Conservation (phyloP, 306 rosid species). For the Gynostemma pentaphyllum region DNA sequence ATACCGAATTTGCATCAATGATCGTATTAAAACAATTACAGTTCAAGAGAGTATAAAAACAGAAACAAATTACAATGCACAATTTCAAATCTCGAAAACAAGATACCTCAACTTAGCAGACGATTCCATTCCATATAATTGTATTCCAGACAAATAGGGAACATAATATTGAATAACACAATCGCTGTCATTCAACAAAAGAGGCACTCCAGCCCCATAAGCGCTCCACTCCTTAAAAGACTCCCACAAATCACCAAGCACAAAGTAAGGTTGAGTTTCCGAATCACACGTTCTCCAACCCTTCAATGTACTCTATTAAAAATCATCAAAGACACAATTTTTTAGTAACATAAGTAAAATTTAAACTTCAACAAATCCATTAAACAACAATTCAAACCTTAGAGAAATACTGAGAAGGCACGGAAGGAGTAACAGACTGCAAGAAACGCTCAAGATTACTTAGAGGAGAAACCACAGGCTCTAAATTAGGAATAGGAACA, state of each 20-base stretch:
- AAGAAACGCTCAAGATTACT: constrained; percentile 66
- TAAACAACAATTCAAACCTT: constrained; percentile 35
- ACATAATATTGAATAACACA: constrained; percentile 32
- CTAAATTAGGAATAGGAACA: neutral
- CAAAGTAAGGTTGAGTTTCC: constrained; percentile 17
- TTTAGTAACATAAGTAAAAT: neutral
- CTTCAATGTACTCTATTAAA: constrained; percentile 17
- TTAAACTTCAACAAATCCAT: neutral
- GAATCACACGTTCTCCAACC: constrained; percentile 16
- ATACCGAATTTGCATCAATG: neutral
- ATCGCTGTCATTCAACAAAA: constrained; percentile 22
- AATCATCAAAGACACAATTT: neutral
- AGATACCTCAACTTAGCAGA: neutral
- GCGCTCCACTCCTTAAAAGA: constrained; percentile 43
- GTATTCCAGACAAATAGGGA: constrained; percentile 48
- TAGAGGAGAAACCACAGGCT: constrained; percentile 6
- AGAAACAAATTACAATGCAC: neutral
- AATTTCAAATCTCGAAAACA: neutral
- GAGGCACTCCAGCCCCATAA: constrained; percentile 44
- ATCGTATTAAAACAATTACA: neutral
- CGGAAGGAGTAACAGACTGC: constrained; percentile 61
- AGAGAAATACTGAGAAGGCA: constrained; percentile 43
- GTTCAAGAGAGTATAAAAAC: neutral
- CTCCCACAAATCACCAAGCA: constrained; percentile 50
- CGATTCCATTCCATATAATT: constrained; percentile 21